phyloP scores from a whole-genome alignment of 2,329 filamentous ascomycete genomes.

The Colletotrichum theobromicola region DNA sequence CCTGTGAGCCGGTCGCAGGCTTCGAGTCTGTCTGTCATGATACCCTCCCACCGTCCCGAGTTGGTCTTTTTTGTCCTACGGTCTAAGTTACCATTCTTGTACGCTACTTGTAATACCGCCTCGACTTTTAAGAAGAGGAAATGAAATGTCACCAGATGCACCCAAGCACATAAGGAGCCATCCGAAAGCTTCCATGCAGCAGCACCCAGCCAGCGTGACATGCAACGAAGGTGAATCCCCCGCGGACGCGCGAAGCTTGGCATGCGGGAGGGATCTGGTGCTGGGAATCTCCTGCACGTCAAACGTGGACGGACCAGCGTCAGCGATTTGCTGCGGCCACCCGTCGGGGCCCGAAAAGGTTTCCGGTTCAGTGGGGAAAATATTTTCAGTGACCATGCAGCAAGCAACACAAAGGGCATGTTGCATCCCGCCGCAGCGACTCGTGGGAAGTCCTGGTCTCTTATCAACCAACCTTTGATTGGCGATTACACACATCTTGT shows the following conservation, averaged over 20 bases:
- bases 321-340: constrained; percentile 13
- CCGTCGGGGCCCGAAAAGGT: constrained; percentile 14
- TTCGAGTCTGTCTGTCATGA: constrained; percentile 6
- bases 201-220: not conserved
- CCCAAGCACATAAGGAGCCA: not conserved
- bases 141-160: not conserved
- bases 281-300: not conserved
- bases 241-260: constrained; percentile 1
- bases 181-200: not conserved
- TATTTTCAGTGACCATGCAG: not conserved
- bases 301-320: constrained; percentile 9
- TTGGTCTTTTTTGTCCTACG: not conserved
- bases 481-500: not conserved
- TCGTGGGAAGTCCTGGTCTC: not conserved
- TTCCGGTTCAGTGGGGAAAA: constrained; percentile 1
- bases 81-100: not conserved
- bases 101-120: not conserved
- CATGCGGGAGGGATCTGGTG: not conserved
- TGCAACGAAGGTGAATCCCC: not conserved
- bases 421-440: not conserved
- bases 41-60: constrained; percentile 15
- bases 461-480: not conserved
- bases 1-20: not conserved
- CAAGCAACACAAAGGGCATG: not conserved
- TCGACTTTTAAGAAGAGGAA: not conserved